Evolutionary conservation across 345 rosid species (phyloP).

Genomic region (Dimocarpus longan): DNA sequence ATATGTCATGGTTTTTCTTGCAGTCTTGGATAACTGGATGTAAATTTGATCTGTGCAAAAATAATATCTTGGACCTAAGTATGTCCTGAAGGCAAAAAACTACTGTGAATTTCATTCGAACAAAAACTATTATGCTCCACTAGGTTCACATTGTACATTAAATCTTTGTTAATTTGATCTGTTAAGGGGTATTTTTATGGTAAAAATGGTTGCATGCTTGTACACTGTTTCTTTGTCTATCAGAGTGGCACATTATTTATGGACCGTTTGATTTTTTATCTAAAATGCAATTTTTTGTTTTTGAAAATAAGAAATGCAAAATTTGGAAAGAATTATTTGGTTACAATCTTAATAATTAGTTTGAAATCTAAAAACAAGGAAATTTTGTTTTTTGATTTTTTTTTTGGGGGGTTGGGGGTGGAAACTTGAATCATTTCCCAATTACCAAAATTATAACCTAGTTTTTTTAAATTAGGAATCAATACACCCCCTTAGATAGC

Average conservation of each 20-base stretch:
- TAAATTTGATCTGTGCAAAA: neutral
- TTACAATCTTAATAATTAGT: neutral
- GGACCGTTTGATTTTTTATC: neutral
- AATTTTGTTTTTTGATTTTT: neutral
- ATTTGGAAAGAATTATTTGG: neutral
- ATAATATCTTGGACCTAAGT: neutral
- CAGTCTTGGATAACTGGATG: slow-evolving; percentile 1
- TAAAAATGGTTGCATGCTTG: neutral
- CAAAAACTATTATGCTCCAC: neutral
- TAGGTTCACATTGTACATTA: neutral
- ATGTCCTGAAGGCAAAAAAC: neutral
- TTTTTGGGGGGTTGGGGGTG: no score
- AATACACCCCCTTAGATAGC: neutral
- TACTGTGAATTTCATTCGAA: neutral
- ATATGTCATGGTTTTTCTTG: neutral
- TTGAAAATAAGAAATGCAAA: slow-evolving; percentile 2
- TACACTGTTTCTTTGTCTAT: neutral
- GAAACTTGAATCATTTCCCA: neutral
- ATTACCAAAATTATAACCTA: neutral
- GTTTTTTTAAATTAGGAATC: neutral
- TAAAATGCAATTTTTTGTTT: neutral
- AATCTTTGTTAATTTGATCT: neutral
- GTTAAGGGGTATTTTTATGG: neutral
- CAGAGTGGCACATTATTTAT: neutral
- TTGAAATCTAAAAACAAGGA: neutral